A percentile compares a stretch with the other conserved stretches of the same genome.
Conservation (phyloP, 495 filamentous ascomycete genomes). For the Lophium mytilinum region DNA sequence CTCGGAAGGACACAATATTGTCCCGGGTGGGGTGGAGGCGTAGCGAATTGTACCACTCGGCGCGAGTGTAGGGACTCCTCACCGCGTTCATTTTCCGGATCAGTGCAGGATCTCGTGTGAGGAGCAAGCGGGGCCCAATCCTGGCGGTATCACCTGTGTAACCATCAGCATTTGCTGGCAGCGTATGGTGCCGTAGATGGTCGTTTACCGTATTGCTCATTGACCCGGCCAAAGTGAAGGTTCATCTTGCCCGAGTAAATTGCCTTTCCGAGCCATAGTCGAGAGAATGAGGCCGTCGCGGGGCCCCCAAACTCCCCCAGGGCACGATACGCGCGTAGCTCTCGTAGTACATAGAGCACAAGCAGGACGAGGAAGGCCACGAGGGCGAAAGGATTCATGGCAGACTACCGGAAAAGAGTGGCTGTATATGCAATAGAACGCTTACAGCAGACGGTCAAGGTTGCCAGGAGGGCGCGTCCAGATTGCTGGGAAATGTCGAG, state of each 20-base stretch:
- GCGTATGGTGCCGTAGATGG: background rate
- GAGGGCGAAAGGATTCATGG: conserved; percentile 8
- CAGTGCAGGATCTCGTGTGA: conserved; percentile 39
- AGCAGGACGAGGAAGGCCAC: conserved; percentile 9
- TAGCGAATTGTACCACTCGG: conserved; percentile 36
- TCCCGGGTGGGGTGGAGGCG: conserved; percentile 38
- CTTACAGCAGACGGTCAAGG: background rate
- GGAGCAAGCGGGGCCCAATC: conserved; percentile 37
- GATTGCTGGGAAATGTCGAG: background rate
- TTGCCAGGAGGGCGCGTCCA: background rate
- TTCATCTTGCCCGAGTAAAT: conserved; percentile 26
- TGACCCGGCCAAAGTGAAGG: conserved; percentile 23
- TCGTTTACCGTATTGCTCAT: conserved; percentile 25
- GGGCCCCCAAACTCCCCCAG: conserved; percentile 25
- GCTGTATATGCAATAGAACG: background rate
- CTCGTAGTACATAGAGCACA: conserved; percentile 10
- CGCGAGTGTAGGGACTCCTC: conserved; percentile 35
- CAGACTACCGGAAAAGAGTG: background rate
- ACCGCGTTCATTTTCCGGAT: conserved; percentile 34
- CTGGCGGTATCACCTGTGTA: conserved; percentile 35
- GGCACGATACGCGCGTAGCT: conserved; percentile 15
- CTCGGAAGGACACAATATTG: conserved; percentile 34
- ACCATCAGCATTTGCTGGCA: background rate
- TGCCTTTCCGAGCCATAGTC: conserved; percentile 25
- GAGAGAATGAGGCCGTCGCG: conserved; percentile 21